Conservation (phyloP, 31 red algal species). For the Endocladia muricata region DNA sequence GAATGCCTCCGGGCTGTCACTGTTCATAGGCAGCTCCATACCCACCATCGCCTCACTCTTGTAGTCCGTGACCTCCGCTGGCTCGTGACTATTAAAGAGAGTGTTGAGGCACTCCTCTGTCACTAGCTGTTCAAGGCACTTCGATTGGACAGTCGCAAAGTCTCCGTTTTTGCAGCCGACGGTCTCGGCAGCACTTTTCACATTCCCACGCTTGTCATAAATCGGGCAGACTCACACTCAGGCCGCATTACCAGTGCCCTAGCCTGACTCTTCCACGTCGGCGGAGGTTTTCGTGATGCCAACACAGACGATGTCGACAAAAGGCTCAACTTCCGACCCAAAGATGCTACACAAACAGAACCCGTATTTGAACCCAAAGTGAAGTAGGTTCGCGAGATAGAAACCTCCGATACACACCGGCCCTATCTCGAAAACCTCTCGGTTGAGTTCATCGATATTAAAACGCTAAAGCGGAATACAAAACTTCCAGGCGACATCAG, state of each 20-base stretch:
- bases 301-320: neutral
- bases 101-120: conserved; percentile 14
- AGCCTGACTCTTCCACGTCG: neutral
- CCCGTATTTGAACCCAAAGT: neutral
- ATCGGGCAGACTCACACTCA: neutral
- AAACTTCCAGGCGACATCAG: neutral
- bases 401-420: neutral
- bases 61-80: conserved; percentile 2
- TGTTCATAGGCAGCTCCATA: conserved; percentile 25
- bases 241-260: conserved; percentile 8
- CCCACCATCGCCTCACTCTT: neutral
- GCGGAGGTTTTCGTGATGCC: conserved; percentile 12
- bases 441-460: neutral
- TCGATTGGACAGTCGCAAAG: neutral
- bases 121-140: conserved; percentile 7
- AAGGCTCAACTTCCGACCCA: conserved; percentile 1
- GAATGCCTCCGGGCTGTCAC: conserved; percentile 4
- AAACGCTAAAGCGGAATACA: neutral
- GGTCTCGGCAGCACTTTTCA: neutral
- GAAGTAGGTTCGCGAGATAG: neutral
- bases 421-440: neutral
- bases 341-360: neutral
- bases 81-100: conserved; percentile 12
- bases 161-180: conserved; percentile 1
- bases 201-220: neutral